Base-by-base conservation (phyloP, 805 yeast genomes). In the Candida succiphila region DNA sequence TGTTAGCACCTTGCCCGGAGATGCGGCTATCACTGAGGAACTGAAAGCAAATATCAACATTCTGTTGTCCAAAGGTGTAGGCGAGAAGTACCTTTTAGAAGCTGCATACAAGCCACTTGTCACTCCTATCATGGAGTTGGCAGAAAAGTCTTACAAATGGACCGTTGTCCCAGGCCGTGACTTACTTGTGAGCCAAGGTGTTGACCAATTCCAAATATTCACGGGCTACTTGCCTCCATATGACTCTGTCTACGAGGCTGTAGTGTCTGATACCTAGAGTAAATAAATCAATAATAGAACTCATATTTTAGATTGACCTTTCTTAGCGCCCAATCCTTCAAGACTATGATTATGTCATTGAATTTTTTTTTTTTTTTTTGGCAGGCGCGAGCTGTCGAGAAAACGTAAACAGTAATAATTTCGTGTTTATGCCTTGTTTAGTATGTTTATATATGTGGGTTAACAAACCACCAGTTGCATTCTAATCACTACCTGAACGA, bases 101-200 rank as follows among this genome's bases (percentile, higher is more conserved):
- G 96, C 97, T 31, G 94, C 96, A 17, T 92, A 92, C 65, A 88
- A 86, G 55, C 97, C 97, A 14, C 61, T 73, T 19, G 67, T 78
- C 14, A 89, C 98, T 0, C 92, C 94, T 16, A 63, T 89, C 27
- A 88, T 92, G 96, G 63, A 64, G 45, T 51, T 82, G 17, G 95
- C 96, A 7, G 52, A 52, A 20, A 72, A 68, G 21, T 63, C 70
- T 44, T 69, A 56, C 40, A 68, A 70, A 7, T 86, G 95, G 95
- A 66, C 64, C n/a, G 79, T 78, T n/a, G 69, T 89, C 43, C 82
- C 88, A 7, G 99, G 99, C 10, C 75, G 81, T 24, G 85, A 87
- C 49, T 83, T 94, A 92, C 69, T 92, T 42, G 87, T 88, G 14
- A 78, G 83, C 58, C 98, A 92, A 60, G 99, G 96, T 31, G 78